Evolutionary conservation across 148 eudicot genomes (phyloP), one percentile per base, ranked within the genome.

Genomic region (Limonium bicolor): DNA sequence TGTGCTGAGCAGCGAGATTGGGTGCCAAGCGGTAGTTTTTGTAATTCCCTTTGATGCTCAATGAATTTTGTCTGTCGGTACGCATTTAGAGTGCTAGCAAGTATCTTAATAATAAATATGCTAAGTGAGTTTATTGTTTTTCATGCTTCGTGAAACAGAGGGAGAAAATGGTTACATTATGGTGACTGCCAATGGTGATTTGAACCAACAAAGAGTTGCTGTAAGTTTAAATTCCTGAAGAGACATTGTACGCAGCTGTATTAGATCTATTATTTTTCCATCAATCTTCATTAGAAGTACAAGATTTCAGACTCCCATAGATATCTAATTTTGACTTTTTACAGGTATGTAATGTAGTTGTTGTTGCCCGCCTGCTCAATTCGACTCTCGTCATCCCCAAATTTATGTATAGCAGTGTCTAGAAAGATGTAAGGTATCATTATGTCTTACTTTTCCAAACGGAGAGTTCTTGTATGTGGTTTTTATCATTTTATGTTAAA

Each of bases 171-270:
- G 97, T 32, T 80, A 73, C 62, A 68, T 88, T 22, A 53, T 83
- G 75, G 53, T 88, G 46, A 83, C 82, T 63, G 94, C 94, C 45
- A 88, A 88, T 64, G 97, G 97, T 55, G 97, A 94, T 40, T 61
- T 88, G 58, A 88, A 88, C 68, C 97, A 88, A 71, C 97, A 88
- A 77, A 74, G 94, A 72, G 97, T 88, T 33, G 97, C 97, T 65
- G 97, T 83, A 71, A 72, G 80, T 70, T 61, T 23, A 12, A 3
- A 15, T 46, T 0, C 11, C 26, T 29, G 20, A 0, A 5, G 6
- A 31, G 9, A 29, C 7, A 10, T 18, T 6, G 5, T 18, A 19
- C 19, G 21, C 50, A 29, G 25, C 30, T 15, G 8, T 33, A 2
- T 5, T 33, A 33, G 24, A 10, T 3, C 6, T 2, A 10, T 19